Evolutionary conservation across 2,329 filamentous ascomycete genomes (phyloP).

Genomic region (Calonectria pauciramosa): DNA sequence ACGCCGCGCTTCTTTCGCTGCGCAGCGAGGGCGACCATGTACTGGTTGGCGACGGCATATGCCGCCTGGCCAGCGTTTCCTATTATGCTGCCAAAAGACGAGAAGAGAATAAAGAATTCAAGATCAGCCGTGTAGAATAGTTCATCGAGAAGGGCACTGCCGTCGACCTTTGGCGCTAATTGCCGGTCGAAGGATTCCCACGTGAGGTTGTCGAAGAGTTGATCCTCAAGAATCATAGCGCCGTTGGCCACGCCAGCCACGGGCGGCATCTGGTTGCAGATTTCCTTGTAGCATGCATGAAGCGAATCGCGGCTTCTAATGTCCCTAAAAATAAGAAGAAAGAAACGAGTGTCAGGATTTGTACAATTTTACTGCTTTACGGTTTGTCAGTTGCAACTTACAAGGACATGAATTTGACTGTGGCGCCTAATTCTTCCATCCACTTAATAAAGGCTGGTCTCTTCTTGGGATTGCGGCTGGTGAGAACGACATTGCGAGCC

Average conservation of each 20-base stretch:
- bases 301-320: slow-evolving; percentile 24
- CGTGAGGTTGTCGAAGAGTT: slow-evolving; percentile 48
- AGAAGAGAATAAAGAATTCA: slow-evolving; percentile 59
- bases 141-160: slow-evolving; percentile 49
- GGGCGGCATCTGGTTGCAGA: slow-evolving; percentile 40
- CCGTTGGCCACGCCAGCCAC: slow-evolving; percentile 60
- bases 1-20: slow-evolving; percentile 49
- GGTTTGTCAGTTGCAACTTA: background rate
- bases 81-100: slow-evolving; percentile 49
- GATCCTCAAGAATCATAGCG: slow-evolving; percentile 59
- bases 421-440: slow-evolving; percentile 4
- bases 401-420: slow-evolving; percentile 24
- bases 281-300: slow-evolving; percentile 29
- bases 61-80: slow-evolving; percentile 54
- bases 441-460: slow-evolving; percentile 44
- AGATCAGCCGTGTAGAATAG: slow-evolving; percentile 47
- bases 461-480: slow-evolving; percentile 54
- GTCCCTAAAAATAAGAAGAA: slow-evolving; percentile 2
- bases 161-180: slow-evolving; percentile 54
- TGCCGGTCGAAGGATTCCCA: slow-evolving; percentile 46
- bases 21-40: slow-evolving; percentile 50
- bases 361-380: background rate
- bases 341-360: background rate
- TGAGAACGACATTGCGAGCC: slow-evolving; percentile 53
- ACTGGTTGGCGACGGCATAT: slow-evolving; percentile 57